Conservation (phyloP, 2,329 filamentous ascomycete genomes). For the Fusarium robinianum region DNA sequence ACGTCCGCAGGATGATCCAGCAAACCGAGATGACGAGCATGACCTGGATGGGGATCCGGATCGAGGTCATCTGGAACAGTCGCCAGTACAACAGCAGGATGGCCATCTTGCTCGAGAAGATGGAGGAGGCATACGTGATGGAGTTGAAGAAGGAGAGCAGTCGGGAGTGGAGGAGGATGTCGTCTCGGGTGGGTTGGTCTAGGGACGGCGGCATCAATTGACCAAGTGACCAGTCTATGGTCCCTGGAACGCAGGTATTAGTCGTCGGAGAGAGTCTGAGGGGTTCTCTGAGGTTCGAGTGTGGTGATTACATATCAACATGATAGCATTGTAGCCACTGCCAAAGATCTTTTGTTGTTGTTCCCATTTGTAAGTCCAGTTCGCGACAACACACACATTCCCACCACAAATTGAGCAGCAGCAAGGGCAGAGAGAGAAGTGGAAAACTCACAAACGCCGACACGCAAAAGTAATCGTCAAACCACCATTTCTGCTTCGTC, state of each 20-base stretch:
- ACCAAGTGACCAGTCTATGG: constrained; percentile 27
- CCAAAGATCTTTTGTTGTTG: constrained; percentile 18
- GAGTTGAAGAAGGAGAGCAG: constrained; percentile 24
- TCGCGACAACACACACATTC: neutral
- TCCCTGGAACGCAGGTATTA: constrained; percentile 19
- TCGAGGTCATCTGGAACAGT: constrained; percentile 35
- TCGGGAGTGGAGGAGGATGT: constrained; percentile 18
- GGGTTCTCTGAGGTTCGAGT: neutral
- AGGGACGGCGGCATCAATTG: constrained; percentile 17
- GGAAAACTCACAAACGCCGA: constrained; percentile 22
- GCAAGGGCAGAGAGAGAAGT: too few relatives aligned
- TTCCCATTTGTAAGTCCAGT: neutral
- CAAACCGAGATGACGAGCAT: constrained; percentile 26
- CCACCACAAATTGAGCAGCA: too few relatives aligned
- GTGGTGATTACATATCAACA: constrained; percentile 24
- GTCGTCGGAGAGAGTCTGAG: neutral
- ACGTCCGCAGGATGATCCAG: constrained; percentile 39
- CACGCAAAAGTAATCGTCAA: constrained; percentile 30
- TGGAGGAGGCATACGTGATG: constrained; percentile 32
- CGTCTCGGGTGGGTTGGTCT: constrained; percentile 3
- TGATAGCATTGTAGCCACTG: constrained; percentile 20
- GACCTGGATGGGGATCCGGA: constrained; percentile 36
- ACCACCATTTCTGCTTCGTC: constrained; percentile 31
- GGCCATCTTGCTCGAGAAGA: constrained; percentile 37
- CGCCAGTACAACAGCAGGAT: constrained; percentile 40